Conservation (phyloP, 164 flowering plant genomes). For the Cinnamomum micranthum region DNA sequence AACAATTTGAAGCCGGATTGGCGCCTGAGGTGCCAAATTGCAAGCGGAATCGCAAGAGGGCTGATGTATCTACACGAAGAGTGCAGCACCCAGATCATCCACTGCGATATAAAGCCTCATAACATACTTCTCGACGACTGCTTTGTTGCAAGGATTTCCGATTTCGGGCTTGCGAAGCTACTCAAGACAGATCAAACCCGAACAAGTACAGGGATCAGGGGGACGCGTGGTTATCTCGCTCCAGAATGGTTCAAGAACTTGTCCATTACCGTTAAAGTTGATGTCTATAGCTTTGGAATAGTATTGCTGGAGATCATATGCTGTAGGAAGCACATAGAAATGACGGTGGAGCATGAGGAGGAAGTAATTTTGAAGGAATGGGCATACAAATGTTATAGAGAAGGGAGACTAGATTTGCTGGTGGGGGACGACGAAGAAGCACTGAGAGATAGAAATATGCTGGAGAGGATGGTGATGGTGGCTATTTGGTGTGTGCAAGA, state of each 20-base stretch:
- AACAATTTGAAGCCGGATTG: slow-evolving; percentile 8
- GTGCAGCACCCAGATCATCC: slow-evolving; percentile 19
- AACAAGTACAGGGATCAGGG: slow-evolving; percentile 16
- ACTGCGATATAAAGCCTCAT: slow-evolving; percentile 21
- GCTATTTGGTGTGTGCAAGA: slow-evolving; percentile 15
- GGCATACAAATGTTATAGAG: slow-evolving; percentile 17
- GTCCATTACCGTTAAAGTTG: slow-evolving; percentile 18
- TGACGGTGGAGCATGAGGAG: slow-evolving; percentile 2
- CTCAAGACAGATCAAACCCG: slow-evolving; percentile 15
- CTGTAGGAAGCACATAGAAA: slow-evolving; percentile 14
- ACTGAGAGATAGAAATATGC: not conserved
- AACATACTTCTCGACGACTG: slow-evolving; percentile 20
- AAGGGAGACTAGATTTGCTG: slow-evolving; percentile 8
- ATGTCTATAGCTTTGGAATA: slow-evolving; percentile 21
- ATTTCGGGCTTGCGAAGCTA: slow-evolving; percentile 21
- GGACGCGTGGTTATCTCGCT: slow-evolving; percentile 15
- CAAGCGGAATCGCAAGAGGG: slow-evolving; percentile 18
- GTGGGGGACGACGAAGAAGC: slow-evolving; percentile 16
- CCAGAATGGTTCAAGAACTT: slow-evolving; percentile 13
- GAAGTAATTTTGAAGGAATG: slow-evolving; percentile 17
- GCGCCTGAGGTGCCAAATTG: slow-evolving; percentile 13
- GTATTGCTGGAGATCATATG: slow-evolving; percentile 23
- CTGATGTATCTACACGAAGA: slow-evolving; percentile 15
- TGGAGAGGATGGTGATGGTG: slow-evolving; percentile 11
- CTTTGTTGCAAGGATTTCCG: slow-evolving; percentile 11